These are phyloP conservation scores for Tolypocladium album DNA, from an alignment of 2,329 filamentous ascomycete species.

Conservation along the genomic window DNA sequence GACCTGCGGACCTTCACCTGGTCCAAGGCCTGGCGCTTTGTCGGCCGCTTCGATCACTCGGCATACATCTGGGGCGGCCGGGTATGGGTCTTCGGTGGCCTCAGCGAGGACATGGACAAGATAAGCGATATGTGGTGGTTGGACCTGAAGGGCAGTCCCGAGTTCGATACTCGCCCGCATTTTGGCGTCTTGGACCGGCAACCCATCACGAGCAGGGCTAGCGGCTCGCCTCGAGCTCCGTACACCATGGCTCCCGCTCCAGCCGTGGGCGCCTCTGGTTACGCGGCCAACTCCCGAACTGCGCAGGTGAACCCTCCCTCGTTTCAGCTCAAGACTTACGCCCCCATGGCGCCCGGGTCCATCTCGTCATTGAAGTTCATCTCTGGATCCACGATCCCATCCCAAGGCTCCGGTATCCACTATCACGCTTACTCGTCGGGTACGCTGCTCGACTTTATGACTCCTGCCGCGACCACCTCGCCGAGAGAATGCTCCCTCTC, in stretches of 20 bases:
- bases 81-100: slow-evolving; percentile 92
- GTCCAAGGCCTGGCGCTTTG: slow-evolving; percentile 93
- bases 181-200: slow-evolving; percentile 41
- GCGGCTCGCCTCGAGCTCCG: slow-evolving; percentile 39
- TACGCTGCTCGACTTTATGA: slow-evolving; percentile 86
- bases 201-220: slow-evolving; percentile 25
- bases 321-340: slow-evolving; percentile 59
- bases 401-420: slow-evolving; percentile 82
- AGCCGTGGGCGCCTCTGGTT: slow-evolving; percentile 49
- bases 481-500: slow-evolving; percentile 84
- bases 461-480: slow-evolving; percentile 77
- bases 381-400: slow-evolving; percentile 68
- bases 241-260: slow-evolving; percentile 39
- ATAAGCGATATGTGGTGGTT: slow-evolving; percentile 96
- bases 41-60: slow-evolving; percentile 88
- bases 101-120: slow-evolving; percentile 95
- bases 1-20: slow-evolving; percentile 97
- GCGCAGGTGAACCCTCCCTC: slow-evolving; percentile 57
- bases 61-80: slow-evolving; percentile 86
- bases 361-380: slow-evolving; percentile 88
- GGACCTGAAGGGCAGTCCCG: slow-evolving; percentile 81
- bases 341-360: slow-evolving; percentile 76
- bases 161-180: slow-evolving; percentile 62
- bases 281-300: slow-evolving; percentile 57
- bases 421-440: slow-evolving; percentile 94